Conservation (phyloP, 2,329 filamentous ascomycete genomes). For the Metarhizium sp. region DNA sequence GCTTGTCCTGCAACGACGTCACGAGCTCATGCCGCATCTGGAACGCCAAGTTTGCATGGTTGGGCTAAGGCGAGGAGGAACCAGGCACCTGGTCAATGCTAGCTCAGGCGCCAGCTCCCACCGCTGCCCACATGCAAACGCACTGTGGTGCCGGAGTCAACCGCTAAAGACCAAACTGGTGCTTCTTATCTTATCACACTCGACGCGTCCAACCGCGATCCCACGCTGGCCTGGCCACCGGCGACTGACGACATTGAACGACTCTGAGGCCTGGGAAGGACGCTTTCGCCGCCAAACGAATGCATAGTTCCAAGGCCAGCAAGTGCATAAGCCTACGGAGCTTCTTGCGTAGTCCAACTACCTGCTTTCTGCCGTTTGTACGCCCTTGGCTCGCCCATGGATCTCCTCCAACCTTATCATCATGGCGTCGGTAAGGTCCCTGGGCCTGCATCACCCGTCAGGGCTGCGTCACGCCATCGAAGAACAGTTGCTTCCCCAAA, state of each 20-base stretch:
- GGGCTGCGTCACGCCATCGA: constrained; percentile 74
- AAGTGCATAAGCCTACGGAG: background rate
- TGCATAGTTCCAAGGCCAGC: background rate
- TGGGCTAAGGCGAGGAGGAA: too few relatives aligned
- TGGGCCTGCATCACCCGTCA: constrained; percentile 83
- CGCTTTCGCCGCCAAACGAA: background rate
- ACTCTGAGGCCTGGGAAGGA: background rate
- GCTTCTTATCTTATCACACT: background rate
- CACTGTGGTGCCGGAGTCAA: too few relatives aligned
- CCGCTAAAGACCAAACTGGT: too few relatives aligned
- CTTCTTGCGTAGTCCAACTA: background rate
- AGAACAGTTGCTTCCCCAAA: constrained; percentile 64
- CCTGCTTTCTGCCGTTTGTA: background rate
- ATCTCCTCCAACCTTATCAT: constrained; percentile 14
- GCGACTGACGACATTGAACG: background rate
- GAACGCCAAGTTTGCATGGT: too few relatives aligned
- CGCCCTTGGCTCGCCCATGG: constrained; percentile 18
- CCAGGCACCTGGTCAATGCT: too few relatives aligned
- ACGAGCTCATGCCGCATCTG: constrained; percentile 11
- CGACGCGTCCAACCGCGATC: background rate
- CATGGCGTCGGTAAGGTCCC: constrained; percentile 87
- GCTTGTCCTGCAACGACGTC: constrained; percentile 9
- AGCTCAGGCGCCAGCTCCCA: too few relatives aligned
- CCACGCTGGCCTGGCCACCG: background rate
- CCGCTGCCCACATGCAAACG: too few relatives aligned